Evolutionary conservation across 2,329 filamentous ascomycete species (phyloP), one percentile per base, ranked within the genome.

Genomic region (Aureobasidium sp.): DNA sequence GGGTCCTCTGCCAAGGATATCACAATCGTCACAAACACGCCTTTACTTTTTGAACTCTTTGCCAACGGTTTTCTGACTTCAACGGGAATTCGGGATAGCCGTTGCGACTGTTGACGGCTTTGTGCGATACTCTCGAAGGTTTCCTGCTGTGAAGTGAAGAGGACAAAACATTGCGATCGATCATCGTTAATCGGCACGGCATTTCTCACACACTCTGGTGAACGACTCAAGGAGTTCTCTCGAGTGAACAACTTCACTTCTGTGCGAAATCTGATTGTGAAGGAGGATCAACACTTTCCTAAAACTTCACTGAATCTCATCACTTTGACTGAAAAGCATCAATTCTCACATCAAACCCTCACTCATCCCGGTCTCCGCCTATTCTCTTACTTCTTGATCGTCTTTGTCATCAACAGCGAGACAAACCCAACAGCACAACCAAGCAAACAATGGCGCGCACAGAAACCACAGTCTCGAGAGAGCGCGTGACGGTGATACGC

Each of bases 41-140:
- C 30, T 57, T 29, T 3, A 39, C 9, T n/a, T 13, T 21, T 45
- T 37, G 3, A 21, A 6, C 50, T 42, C 9, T 54, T 5, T 14
- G 21, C 1, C 13, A 55, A 55, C 51, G 37, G 37, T 14, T 30
- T 49, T 45, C 25, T 45, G 21, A 29, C 42, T 8, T 29, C 13
- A 51, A 51, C 48, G 48, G 48, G 48, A 11, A 51, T 58, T 39
- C n/a, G 54, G 14, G 54, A 58, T 58, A 58, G 54, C 54, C 54
- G 54, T 58, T 45, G 5, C 8, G 42, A 44, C 3, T 37, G 2
- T 42, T 9, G 27, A 37, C 25, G 21, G 21, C 30, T 41, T 39
- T 25, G 16, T 34, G 30, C n/a, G 47, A 36, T 3, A 5, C 3
- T 16, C 7, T 41, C 39, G 39, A 41, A 1, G n/a, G 8, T n/a